Conservation (phyloP, 306 rosid species). For the Cucurbita argyrosperma region DNA sequence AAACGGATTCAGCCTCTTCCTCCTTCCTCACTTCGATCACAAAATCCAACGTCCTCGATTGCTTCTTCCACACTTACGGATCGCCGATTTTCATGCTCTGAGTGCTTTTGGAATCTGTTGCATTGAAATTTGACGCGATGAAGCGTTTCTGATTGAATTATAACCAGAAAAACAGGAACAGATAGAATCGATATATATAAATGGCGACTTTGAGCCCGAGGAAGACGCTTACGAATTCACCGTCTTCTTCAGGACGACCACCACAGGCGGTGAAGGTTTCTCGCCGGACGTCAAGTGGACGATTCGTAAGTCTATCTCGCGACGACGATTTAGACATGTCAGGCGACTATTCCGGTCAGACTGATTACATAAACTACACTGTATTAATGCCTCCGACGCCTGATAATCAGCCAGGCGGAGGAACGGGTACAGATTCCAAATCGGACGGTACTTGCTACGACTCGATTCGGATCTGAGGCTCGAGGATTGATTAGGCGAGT, state of each 20-base stretch:
- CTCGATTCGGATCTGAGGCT: constrained; percentile 17
- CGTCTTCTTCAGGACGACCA: constrained; percentile 18
- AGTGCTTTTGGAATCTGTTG: background rate
- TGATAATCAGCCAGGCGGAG: constrained; percentile 45
- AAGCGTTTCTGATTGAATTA: background rate
- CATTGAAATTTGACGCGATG: background rate
- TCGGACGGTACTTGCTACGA: constrained; percentile 11
- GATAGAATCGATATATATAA: background rate
- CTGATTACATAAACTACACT: constrained; percentile 63
- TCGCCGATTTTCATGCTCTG: background rate
- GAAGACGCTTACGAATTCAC: constrained; percentile 18
- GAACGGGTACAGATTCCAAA: constrained; percentile 20
- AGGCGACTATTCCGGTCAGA: constrained; percentile 34
- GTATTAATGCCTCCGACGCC: constrained; percentile 84
- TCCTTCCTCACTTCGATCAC: background rate
- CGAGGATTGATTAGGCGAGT: background rate
- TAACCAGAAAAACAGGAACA: background rate
- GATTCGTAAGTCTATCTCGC: constrained; percentile 43
- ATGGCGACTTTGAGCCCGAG: constrained; percentile 19
- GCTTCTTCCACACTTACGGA: background rate
- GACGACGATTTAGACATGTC: constrained; percentile 50
- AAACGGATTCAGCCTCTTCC: constrained; percentile 5
- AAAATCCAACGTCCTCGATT: background rate
- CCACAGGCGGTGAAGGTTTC: constrained; percentile 35
- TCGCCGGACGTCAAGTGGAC: constrained; percentile 53